Evolutionary conservation across 139 green algal genomes (phyloP).

Genomic region (Closterium sp.): DNA sequence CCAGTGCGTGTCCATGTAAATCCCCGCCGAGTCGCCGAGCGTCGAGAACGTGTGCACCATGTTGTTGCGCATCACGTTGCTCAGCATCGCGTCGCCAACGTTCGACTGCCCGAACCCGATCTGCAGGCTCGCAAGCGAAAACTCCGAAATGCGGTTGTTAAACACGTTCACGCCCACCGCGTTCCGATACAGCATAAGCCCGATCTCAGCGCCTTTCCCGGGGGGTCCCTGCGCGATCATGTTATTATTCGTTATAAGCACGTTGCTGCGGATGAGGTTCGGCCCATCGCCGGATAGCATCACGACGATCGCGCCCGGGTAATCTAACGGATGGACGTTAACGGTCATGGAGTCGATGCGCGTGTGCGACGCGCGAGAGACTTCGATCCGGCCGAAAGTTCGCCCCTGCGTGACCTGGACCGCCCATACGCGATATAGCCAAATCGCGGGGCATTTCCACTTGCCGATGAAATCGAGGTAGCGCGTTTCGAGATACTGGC

Average conservation of each 20-base stretch:
- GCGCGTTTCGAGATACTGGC: neutral
- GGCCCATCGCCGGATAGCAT: neutral
- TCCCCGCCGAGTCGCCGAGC: neutral
- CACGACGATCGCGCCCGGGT: neutral
- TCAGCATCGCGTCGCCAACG: neutral
- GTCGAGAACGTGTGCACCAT: neutral
- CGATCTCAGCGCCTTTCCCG: neutral
- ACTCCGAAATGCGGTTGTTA: neutral
- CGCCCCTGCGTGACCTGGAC: neutral
- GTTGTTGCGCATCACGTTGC: neutral
- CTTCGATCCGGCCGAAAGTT: neutral
- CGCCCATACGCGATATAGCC: neutral
- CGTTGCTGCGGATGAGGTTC: neutral
- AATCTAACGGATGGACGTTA: neutral
- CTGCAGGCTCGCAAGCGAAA: neutral
- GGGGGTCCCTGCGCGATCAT: neutral
- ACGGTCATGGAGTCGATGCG: slow-evolving; percentile 4
- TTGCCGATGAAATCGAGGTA: neutral
- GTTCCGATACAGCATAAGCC: neutral
- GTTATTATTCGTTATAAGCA: neutral
- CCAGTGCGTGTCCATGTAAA: slow-evolving; percentile 27
- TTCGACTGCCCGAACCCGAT: neutral
- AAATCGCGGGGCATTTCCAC: neutral
- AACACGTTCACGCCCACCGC: neutral
- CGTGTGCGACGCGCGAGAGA: neutral